Evolutionary conservation across 176 grass and related monocot species (phyloP).

Genomic region (Carex littledalei): DNA sequence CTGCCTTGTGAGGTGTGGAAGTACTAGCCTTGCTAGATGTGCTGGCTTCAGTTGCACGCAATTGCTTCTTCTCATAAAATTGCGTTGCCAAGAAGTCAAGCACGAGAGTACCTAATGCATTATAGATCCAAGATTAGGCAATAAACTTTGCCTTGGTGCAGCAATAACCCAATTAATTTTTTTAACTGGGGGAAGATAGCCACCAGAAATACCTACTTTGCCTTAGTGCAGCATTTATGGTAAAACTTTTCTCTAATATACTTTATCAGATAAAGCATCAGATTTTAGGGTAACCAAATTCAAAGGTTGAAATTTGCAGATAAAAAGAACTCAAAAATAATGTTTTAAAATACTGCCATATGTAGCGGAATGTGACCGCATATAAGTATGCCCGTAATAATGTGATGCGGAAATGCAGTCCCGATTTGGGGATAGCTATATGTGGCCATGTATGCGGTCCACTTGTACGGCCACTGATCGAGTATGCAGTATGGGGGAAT

Average conservation of each 20-base stretch:
- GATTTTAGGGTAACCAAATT: not conserved
- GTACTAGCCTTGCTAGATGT: not conserved
- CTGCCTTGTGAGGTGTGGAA: slow-evolving; percentile 10
- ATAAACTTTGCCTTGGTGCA: not conserved
- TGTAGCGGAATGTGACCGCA: not conserved
- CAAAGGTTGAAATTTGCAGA: not conserved
- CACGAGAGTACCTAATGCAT: slow-evolving; percentile 39
- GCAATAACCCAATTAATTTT: not conserved
- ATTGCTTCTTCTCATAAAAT: slow-evolving; percentile 54
- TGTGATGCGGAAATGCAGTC: not conserved
- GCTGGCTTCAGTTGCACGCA: not conserved
- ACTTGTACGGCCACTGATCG: not conserved
- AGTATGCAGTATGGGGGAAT: not conserved
- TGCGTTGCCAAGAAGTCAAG: slow-evolving; percentile 67
- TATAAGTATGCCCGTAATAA: not conserved
- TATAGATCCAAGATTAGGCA: not conserved
- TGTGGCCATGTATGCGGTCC: not conserved
- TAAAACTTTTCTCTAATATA: too few species aligned
- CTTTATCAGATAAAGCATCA: not conserved
- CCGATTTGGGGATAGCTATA: not conserved
- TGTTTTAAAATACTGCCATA: not conserved
- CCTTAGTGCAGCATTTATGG: too few species aligned
- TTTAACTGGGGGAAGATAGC: not conserved
- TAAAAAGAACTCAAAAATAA: not conserved
- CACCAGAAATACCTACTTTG: not conserved